Evolutionary conservation across 2,329 filamentous ascomycete genomes (phyloP), one percentile per base, ranked within the genome.

Genomic region (Colletotrichum sublineola): DNA sequence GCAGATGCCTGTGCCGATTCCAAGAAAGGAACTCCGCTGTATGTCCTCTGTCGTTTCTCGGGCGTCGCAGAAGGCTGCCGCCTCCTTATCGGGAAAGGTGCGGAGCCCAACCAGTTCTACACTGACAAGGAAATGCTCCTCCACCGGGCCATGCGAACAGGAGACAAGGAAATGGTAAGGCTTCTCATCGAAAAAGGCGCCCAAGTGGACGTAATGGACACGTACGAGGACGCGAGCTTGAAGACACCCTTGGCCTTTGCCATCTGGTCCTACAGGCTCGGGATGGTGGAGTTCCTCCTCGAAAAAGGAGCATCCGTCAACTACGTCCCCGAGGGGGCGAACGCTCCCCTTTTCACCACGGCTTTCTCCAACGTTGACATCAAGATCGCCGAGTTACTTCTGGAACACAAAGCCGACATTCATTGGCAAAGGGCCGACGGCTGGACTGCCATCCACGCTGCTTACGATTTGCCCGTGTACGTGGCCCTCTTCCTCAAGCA

Each of bases 41-140:
- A 56, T n/a, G 7, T 56, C 20, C 53, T 56, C 15, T 56, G 33
- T 3, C 4, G 12, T 31, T 2, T 3, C 7, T 8, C 31, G 8
- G 15, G 11, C 20, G 31, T 36, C 53, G 20, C 31, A 9, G 53
- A 56, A n/a, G 18, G 3, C 53, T 38, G 53, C 53, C 53, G 31
- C n/a, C 53, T 56, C 12, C 53, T 56, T 6, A 36, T 56, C 31
- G 53, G 38, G 18, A 56, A 12, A 5, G 53, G 53, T 14, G 53
- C 53, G 5, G 33, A 38, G 15, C 53, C 53, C 7, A 56, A 56
- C 15, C 53, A 56, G 33, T 12, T 38, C 31, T 56, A 56, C 6
- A n/a, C 7, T n/a, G 53, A 56, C 12, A 56, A 56, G 20, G 53
- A 56, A n/a, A 56, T 56, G 31, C 53, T 56, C 9, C 20, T 56